phyloP scores from a whole-genome alignment of 2,329 filamentous ascomycete species.

The Geosmithia morbida region DNA sequence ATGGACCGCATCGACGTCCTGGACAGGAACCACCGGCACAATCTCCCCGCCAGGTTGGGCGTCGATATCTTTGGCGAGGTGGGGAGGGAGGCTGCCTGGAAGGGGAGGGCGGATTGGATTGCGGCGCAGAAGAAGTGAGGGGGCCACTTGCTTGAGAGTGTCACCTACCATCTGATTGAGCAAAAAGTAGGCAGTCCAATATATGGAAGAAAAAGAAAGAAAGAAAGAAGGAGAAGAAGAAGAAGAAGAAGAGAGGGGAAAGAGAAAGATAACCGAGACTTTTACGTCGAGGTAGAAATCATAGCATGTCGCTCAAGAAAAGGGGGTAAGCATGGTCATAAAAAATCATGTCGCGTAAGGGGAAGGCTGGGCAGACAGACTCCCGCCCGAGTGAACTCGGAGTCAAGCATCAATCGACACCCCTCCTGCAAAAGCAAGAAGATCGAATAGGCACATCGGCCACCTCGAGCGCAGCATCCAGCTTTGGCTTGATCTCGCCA shows the following conservation, averaged over 20 bases:
- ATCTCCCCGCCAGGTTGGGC: conserved; percentile 25
- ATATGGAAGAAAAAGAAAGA: too few species aligned
- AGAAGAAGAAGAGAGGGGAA: too few species aligned
- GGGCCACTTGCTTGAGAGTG: too few species aligned
- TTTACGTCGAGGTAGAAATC: too few species aligned
- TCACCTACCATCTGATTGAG: too few species aligned
- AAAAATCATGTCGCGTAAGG: neutral
- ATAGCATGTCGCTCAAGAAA: too few species aligned
- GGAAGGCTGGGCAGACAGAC: neutral
- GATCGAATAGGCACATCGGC: conserved; percentile 43
- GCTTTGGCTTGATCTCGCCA: conserved; percentile 15
- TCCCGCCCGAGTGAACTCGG: too few species aligned
- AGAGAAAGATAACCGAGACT: too few species aligned
- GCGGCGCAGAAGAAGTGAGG: conserved; percentile 12
- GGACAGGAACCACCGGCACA: conserved; percentile 24
- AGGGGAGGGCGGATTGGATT: conserved; percentile 18
- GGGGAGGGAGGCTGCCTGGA: conserved; percentile 18
- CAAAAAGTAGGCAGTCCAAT: too few species aligned
- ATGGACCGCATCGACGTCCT: conserved; percentile 21
- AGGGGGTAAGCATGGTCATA: neutral
- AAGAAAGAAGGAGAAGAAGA: too few species aligned
- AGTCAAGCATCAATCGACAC: neutral
- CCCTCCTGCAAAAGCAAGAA: conserved; percentile 38
- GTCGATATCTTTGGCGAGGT: conserved; percentile 27
- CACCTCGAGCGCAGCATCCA: conserved; percentile 32